Evolutionary conservation across 768 basidiomycete genomes (phyloP), one percentile per base, ranked within the genome.

Genomic region (Daedaleopsis sinensis): DNA sequence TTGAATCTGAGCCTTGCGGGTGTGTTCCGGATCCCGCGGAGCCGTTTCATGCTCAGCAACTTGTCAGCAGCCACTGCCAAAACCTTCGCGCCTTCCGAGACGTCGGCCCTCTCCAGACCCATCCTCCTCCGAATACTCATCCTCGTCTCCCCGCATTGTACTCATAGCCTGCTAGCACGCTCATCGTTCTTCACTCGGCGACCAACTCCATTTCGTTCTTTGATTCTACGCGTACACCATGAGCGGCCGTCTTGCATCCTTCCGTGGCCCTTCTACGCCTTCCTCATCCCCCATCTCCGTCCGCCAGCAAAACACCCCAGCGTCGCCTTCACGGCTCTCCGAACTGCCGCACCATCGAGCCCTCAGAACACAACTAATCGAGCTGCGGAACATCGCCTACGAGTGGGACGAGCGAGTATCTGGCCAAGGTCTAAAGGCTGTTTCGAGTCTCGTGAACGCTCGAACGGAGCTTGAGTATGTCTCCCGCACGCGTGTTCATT

Each of bases 381-480:
- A 95, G 66, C 69, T 95, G 16, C 83, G 82, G 2, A 74, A 78
- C 13, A 79, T 84, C 18, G 74, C 88, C 10, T 79, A 84, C 59
- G 90, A 86, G 55, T 96, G 94, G 94, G 90, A 94, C 65, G 89
- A 94, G 65, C 78, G 95, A 47, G 86, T 94, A 1, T 78, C 90
- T 11, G 69, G 88, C 15, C 93, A 96, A 69, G 94, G 94, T 9
- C 74, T 93, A 42, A 91, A 87, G 65, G 84, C 89, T n/a, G 84
- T 83, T 9, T 86, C 82, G 61, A 84, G 79, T 55, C 78, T 94
- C 37, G 82, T 93, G 2, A 91, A 96, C 68, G 76, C 89, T 18
- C 81, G 91, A 19, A 96, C 94, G 16, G 91, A 93, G 69, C 80
- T 96, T 63, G 89, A 93, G 94, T 95, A 76, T 67, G 87, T 78